phyloP scores from a whole-genome alignment of 768 basidiomycete species.

The Neoboletus subvelutipes region DNA sequence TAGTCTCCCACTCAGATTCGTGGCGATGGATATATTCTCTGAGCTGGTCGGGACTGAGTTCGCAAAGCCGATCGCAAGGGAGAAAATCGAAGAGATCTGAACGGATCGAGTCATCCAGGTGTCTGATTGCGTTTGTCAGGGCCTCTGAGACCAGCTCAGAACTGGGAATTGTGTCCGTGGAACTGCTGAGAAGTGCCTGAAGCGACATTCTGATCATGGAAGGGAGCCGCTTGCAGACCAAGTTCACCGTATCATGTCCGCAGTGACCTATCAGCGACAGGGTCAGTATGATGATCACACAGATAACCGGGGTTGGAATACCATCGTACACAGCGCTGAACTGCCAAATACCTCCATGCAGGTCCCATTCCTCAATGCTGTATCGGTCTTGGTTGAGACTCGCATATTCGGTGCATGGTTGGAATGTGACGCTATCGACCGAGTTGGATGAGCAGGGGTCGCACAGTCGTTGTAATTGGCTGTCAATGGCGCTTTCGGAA shows the following conservation, averaged over 20 bases:
- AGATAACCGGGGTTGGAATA: constrained; percentile 6
- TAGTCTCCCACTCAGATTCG: constrained; percentile 37
- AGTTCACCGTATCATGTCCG: constrained; percentile 48
- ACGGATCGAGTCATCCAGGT: constrained; percentile 44
- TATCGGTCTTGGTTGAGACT: constrained; percentile 43
- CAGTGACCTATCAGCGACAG: constrained; percentile 41
- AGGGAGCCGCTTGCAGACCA: constrained; percentile 42
- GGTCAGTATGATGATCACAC: constrained; percentile 29
- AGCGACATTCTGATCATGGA: constrained; percentile 40
- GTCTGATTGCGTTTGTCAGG: constrained; percentile 38
- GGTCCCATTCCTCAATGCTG: constrained; percentile 40
- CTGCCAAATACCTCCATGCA: constrained; percentile 41
- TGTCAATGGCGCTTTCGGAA: constrained; percentile 38
- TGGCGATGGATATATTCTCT: constrained; percentile 39
- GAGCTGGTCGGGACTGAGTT: constrained; percentile 40
- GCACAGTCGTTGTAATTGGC: constrained; percentile 40
- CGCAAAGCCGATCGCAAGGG: constrained; percentile 35
- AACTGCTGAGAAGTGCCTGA: constrained; percentile 33
- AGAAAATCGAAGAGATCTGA: constrained; percentile 45
- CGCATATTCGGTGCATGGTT: constrained; percentile 40
- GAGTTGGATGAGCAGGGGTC: constrained; percentile 33
- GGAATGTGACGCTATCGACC: constrained; percentile 44
- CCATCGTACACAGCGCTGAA: constrained; percentile 51
- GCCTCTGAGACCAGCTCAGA: constrained; percentile 39
- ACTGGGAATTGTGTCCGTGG: constrained; percentile 18